These are phyloP conservation scores for Penicillium atrosanguineum DNA, from an alignment of 495 filamentous ascomycete genomes.

Conservation along the genomic window DNA sequence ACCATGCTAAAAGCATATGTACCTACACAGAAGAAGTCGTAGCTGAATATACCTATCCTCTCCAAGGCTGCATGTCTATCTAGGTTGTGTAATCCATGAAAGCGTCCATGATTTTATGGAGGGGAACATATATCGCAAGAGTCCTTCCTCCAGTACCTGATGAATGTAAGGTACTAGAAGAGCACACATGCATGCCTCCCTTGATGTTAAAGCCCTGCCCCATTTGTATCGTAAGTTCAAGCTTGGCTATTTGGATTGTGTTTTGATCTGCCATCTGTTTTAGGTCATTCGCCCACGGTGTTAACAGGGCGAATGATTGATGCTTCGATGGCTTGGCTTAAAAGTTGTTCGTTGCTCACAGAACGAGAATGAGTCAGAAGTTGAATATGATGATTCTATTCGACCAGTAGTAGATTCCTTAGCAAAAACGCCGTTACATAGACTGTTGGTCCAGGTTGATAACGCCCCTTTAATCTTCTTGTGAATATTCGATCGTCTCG, in stretches of 20 bases:
- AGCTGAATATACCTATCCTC: no score
- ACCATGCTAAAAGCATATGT: no score
- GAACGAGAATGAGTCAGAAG: neutral
- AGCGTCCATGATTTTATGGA: neutral
- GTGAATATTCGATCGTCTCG: slow-evolving; percentile 3
- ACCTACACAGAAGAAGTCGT: no score
- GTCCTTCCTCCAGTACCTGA: neutral
- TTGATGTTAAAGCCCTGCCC: neutral
- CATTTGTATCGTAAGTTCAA: neutral
- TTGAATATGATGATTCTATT: neutral
- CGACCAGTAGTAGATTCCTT: neutral
- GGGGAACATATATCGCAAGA: neutral
- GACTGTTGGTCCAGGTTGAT: neutral
- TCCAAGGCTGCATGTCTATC: neutral
- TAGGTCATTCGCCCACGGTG: slow-evolving; percentile 70
- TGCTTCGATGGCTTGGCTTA: slow-evolving; percentile 51
- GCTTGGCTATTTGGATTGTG: neutral
- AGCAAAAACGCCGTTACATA: neutral
- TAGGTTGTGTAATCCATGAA: neutral
- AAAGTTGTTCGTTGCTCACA: neutral
- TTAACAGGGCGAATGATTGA: slow-evolving; percentile 44
- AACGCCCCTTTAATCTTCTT: slow-evolving; percentile 12
- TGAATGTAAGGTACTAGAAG: neutral
- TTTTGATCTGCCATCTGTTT: slow-evolving; percentile 69
- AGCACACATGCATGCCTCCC: slow-evolving; percentile 3